These are phyloP conservation scores for Suaeda aralocaspica DNA, from an alignment of 148 eudicot species.

Conservation along the genomic window DNA sequence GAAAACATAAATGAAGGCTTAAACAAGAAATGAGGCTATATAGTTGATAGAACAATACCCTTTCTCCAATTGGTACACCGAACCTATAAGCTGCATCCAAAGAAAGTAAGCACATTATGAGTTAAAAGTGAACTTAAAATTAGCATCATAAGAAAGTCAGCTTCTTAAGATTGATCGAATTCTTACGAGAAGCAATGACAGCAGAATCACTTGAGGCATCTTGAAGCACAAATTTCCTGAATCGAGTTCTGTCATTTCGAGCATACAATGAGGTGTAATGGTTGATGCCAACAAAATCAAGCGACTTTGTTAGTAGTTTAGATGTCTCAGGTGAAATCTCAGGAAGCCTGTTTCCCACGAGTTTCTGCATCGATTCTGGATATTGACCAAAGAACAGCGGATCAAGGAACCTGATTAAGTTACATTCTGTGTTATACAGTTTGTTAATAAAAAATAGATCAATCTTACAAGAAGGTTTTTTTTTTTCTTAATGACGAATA, in stretches of 20 bases:
- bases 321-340: slow-evolving; percentile 46
- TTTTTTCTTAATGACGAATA: too few relatives aligned
- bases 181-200: slow-evolving; percentile 74
- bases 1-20: not conserved
- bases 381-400: slow-evolving; percentile 78
- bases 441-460: not conserved
- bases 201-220: slow-evolving; percentile 78
- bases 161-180: not conserved
- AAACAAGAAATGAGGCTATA: not conserved
- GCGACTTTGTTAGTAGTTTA: slow-evolving; percentile 41
- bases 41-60: slow-evolving; percentile 33
- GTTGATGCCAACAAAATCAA: slow-evolving; percentile 85
- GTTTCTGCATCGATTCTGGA: slow-evolving; percentile 74
- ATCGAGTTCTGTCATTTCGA: slow-evolving; percentile 65
- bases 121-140: not conserved
- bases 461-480: too few relatives aligned
- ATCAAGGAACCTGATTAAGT: slow-evolving; percentile 79
- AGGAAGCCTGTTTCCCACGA: slow-evolving; percentile 71
- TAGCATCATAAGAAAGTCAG: not conserved
- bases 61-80: slow-evolving; percentile 84
- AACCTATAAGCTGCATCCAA: slow-evolving; percentile 49
- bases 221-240: slow-evolving; percentile 56
- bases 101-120: slow-evolving; percentile 17
- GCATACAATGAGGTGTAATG: slow-evolving; percentile 87
- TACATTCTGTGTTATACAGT: slow-evolving; percentile 26